Percentiles rank a stretch among this genome's conserved stretches.
phyloP scores from a whole-genome alignment of 2,329 filamentous ascomycete species.

The Capronia epimyces region DNA sequence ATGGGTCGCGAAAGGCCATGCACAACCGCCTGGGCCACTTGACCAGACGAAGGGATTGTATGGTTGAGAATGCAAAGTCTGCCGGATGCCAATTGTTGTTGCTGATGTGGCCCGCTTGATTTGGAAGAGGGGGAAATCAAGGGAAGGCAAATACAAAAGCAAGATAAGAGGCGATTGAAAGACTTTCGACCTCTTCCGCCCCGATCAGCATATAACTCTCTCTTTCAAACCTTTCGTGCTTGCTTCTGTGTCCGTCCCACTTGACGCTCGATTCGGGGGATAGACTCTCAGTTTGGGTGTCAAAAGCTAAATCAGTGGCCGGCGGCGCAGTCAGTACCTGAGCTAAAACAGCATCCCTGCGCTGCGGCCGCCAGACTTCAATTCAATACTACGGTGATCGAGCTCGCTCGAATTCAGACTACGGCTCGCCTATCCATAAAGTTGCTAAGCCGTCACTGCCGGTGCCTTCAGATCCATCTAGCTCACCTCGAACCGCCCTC shows the following conservation, averaged over 20 bases:
- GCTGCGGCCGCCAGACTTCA: background rate
- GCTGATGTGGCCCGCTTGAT: constrained; percentile 10
- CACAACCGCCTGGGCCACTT: constrained; percentile 16
- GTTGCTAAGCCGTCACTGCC: background rate
- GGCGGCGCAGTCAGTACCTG: constrained; percentile 1
- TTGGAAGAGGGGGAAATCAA: background rate
- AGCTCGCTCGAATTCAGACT: background rate
- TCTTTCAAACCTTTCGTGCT: background rate
- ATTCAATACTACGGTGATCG: background rate
- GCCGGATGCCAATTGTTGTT: background rate
- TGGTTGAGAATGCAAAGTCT: background rate
- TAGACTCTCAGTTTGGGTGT: background rate
- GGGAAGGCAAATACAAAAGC: background rate
- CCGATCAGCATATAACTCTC: background rate
- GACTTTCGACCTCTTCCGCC: too few relatives aligned
- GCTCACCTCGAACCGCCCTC: background rate
- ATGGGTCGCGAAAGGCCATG: background rate
- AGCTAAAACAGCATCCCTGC: background rate
- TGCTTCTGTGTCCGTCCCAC: constrained; percentile 6
- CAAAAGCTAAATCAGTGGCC: background rate
- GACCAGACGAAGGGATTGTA: constrained; percentile 10
- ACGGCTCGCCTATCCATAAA: too few relatives aligned
- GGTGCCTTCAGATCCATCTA: background rate
- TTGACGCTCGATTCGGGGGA: constrained; percentile 2
- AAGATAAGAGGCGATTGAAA: background rate